Conservation (phyloP, 352 stramenopile genomes). For the Pythium sp. region DNA sequence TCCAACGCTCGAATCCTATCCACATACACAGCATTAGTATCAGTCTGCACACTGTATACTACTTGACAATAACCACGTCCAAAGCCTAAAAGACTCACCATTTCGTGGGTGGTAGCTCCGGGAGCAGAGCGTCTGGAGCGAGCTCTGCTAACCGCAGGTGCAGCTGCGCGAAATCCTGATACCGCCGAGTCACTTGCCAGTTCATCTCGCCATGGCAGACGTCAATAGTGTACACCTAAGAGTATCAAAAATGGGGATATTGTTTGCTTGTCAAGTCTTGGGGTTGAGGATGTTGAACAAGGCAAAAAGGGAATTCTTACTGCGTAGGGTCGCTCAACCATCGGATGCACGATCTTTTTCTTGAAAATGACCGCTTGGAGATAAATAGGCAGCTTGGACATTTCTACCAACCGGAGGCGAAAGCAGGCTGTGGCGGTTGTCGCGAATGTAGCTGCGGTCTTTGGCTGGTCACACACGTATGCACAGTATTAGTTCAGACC, state of each 20-base stretch:
- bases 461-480: constrained; percentile 2
- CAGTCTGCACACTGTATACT: too few species aligned
- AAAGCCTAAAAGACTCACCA: constrained; percentile 22
- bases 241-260: too few species aligned
- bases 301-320: constrained; percentile 14
- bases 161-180: constrained; percentile 43
- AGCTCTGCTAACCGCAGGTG: constrained; percentile 25
- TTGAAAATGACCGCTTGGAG: constrained; percentile 27
- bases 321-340: constrained; percentile 40
- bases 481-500: background rate
- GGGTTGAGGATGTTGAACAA: background rate
- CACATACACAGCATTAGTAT: background rate
- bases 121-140: constrained; percentile 15
- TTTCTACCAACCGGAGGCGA: background rate
- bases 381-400: background rate
- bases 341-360: constrained; percentile 34
- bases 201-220: constrained; percentile 32
- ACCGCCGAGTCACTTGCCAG: constrained; percentile 47
- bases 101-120: constrained; percentile 34
- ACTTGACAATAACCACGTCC: too few species aligned
- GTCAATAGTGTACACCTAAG: constrained; percentile 45
- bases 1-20: constrained; percentile 34
- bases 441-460: background rate
- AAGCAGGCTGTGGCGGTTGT: background rate
- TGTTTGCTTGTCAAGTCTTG: background rate